Base-by-base conservation (phyloP, 2,329 filamentous ascomycete species). In the Alternaria novae-zelandiae region DNA sequence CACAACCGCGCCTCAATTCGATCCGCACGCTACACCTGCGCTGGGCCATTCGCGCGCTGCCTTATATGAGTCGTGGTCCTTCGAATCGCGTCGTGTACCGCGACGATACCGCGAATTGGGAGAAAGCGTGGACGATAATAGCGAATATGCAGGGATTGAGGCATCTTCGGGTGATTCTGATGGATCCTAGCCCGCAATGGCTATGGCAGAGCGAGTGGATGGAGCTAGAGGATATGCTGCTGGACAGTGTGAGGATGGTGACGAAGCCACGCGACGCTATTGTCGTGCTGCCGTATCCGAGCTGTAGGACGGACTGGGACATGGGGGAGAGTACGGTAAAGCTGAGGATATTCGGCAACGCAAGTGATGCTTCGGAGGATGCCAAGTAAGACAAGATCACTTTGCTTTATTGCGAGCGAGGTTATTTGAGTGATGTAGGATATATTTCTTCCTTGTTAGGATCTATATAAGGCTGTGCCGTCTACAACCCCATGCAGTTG, bases 401-500 rank as follows among this genome's bases (percentile, higher is more conserved):
- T 36, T 36, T 25, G n/a, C 7, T 9, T 17, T 26, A n/a, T 44
- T 17, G 41, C 15, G 6, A 54, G 15, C 13, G 11, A 32, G 20
- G 6, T 15, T 6, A 43, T 15, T 15, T 54, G 20, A 51, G 4
- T 7, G 15, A 17, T 17, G 9, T 28, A 12, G 45, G 36, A 32
- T 44, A 20, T 13, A 30, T 47, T 45, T 32, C 28, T 10, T 41
- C 17, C 41, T 49, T 17, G 47, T 60, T 21, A 25, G 43, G 36
- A 8, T 44, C 41, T 53, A 54, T 54, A 36, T 41, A 47, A 15
- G 8, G 17, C 21, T 47, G 9, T 23, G 6, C 1, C 9, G 7
- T 15, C 54, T 74, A 75, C 54, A 82, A 63, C 1, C 81, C 85
- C 67, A 91, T 88, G 79, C 90, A 92, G 71, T 91, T 92, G 67